These are phyloP conservation scores for Neurospora intermedia DNA, from an alignment of 495 filamentous ascomycete genomes.

Conservation along the genomic window DNA sequence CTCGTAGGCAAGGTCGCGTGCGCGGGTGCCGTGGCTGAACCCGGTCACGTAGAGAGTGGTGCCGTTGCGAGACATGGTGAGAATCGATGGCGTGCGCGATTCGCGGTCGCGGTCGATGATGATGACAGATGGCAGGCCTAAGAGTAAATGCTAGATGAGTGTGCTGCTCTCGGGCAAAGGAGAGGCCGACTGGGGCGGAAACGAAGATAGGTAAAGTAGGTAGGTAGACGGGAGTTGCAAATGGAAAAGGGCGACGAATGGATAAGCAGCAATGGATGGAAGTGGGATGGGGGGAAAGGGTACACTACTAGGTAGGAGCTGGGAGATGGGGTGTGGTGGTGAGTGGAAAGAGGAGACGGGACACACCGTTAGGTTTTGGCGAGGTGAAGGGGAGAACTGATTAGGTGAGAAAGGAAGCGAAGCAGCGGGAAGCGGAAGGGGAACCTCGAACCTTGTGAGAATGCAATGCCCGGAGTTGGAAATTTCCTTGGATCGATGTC, in stretches of 20 bases:
- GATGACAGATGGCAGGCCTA: neutral
- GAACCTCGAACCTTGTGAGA: neutral
- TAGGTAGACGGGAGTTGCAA: neutral
- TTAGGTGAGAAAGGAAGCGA: neutral
- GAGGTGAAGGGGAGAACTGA: neutral
- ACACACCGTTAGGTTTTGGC: neutral
- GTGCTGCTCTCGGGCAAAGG: neutral
- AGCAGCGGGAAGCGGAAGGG: neutral
- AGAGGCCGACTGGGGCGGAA: neutral
- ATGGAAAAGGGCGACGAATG: neutral
- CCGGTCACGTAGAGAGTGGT: conserved; percentile 94
- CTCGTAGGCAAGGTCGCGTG: conserved; percentile 99
- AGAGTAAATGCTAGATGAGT: neutral
- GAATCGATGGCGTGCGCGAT: neutral
- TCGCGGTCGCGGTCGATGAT: neutral
- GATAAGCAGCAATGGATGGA: neutral
- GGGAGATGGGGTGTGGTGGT: neutral
- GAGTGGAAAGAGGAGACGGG: neutral
- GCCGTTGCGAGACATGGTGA: conserved; percentile 77
- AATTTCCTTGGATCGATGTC: neutral
- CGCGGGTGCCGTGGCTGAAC: conserved; percentile 98
- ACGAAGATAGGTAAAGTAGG: neutral
- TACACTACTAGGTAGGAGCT: neutral
- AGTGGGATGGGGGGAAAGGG: neutral
- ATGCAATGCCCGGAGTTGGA: neutral